Base-by-base conservation (phyloP, 306 rosid species). In the Quercus bicolor region DNA sequence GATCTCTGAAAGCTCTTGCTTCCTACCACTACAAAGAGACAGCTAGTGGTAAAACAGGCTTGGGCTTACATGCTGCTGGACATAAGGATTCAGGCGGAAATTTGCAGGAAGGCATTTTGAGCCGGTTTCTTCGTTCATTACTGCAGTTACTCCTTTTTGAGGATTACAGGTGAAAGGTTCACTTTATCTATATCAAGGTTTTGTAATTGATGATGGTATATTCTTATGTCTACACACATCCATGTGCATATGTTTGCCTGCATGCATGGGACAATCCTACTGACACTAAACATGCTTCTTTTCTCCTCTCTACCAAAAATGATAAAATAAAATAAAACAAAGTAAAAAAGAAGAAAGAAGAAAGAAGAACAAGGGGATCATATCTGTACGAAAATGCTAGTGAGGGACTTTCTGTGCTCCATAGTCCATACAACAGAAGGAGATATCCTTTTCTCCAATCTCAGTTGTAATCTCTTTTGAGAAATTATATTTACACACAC, bases 1-100 rank as follows among this genome's bases (percentile, higher is more conserved):
- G 93, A 81, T 86, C 98, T 80, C 84, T 95, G 70, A 96, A 92
- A 78, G 90, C 96, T 83, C 94, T 95, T 84, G 94, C 98, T 76
- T 90, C 92, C 52, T 92, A 91, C 88, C 98, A 95, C 84, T 86
- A 84, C 69, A 76, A 73, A 81, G 98, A 95, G 83, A 90, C 84
- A 45, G 74, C 75, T 79, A 86, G 62, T 28, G 97, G 98, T 81
- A 90, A 79, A 78, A 54, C 78, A 56, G 98, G 98, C 59, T 83
- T 95, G 87, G 92, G 97, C 76, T 84, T 92, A 4, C 93, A 90
- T 51, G 89, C 90, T 21, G 56, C 82, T 40, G 88, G 88, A 81
- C 74, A 78, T 34, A 83, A 84, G 79, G 91, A 88, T 83, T 86
- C 84, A 26, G 80, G 81, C 79, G 93, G 91, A 86, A 88, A 80